Evolutionary conservation across 306 rosid species (phyloP).

Genomic region (Mimosa pudica): DNA sequence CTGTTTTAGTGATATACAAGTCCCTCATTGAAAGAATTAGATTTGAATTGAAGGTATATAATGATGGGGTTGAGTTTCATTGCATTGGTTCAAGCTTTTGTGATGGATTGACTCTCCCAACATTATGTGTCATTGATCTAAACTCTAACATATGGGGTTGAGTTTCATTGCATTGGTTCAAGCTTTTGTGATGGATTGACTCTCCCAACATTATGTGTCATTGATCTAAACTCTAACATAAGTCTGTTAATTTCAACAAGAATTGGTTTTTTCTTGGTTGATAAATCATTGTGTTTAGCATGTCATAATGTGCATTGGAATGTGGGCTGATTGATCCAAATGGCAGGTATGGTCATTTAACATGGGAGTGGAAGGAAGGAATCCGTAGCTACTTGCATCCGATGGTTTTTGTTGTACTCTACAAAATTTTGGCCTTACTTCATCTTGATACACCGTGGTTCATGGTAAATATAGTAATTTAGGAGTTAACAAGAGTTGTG

Average conservation of each 20-base stretch:
- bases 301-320: constrained; percentile 19
- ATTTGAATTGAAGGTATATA: too few relatives aligned
- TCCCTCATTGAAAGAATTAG: too few relatives aligned
- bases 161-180: too few relatives aligned
- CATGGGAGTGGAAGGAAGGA: constrained; percentile 96
- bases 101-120: too few relatives aligned
- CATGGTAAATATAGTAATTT: constrained; percentile 57
- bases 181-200: too few relatives aligned
- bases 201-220: too few relatives aligned
- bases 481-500: background rate
- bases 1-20: too few relatives aligned
- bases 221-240: too few relatives aligned
- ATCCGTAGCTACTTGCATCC: constrained; percentile 91
- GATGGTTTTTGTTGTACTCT: constrained; percentile 72
- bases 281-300: background rate
- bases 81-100: too few relatives aligned
- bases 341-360: constrained; percentile 83
- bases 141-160: too few relatives aligned
- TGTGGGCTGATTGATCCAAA: constrained; percentile 7
- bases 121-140: too few relatives aligned
- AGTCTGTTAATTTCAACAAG: background rate
- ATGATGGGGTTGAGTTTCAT: too few relatives aligned
- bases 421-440: constrained; percentile 59
- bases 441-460: constrained; percentile 75
- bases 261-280: background rate